Conservation (phyloP, 495 filamentous ascomycete species). For the Podospora sp. region DNA sequence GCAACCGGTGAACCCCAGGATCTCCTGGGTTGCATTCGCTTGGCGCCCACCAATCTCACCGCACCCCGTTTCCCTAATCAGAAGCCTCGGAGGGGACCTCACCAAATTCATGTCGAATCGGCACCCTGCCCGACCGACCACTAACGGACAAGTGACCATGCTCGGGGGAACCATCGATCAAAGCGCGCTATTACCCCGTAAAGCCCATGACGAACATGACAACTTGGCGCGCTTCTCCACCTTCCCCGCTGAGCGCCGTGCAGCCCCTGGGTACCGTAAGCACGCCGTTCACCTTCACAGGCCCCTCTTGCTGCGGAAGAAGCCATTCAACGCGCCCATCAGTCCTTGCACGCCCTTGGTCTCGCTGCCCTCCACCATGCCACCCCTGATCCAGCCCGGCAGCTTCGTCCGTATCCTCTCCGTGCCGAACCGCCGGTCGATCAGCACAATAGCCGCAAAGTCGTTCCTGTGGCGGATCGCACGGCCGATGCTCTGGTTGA, state of each 20-base stretch:
- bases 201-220: not conserved
- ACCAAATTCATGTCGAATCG: not conserved
- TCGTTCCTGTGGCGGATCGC: constrained; percentile 87
- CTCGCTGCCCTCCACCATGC: constrained; percentile 52
- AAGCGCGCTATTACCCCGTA: not conserved
- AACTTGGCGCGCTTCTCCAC: not conserved
- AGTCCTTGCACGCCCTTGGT: constrained; percentile 54
- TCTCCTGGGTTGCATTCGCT: constrained; percentile 11
- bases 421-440: constrained; percentile 75
- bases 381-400: constrained; percentile 81
- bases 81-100: not conserved
- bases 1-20: constrained; percentile 6
- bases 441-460: constrained; percentile 85
- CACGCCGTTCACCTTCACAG: not conserved
- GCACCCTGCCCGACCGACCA: not conserved
- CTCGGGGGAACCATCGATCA: not conserved
- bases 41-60: constrained; percentile 13
- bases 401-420: constrained; percentile 74
- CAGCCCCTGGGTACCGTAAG: not conserved
- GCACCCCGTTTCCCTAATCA: not conserved
- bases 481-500: constrained; percentile 94
- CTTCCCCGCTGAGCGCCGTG: not conserved
- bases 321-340: constrained; percentile 57
- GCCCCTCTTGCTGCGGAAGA: constrained; percentile 55
- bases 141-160: not conserved